Evolutionary conservation across 2,329 filamentous ascomycete species (phyloP), one percentile per base, ranked within the genome.

Genomic region (Fusarium nisikadoi): DNA sequence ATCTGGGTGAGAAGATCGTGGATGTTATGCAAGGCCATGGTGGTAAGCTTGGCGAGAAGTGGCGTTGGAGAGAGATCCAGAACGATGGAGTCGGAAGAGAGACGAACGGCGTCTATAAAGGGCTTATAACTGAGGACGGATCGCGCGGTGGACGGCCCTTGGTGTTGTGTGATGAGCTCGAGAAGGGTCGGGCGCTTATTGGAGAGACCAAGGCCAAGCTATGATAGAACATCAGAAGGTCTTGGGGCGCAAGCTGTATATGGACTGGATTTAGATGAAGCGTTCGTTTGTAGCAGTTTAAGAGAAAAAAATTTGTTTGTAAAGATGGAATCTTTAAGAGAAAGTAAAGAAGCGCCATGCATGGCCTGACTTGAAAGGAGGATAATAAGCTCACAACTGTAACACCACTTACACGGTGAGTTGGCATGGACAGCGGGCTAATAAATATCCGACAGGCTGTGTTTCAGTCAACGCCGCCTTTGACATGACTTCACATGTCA

Each of bases 51-150:
- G 82, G 82, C 41, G 78, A 81, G 4, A 89, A 89, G 76, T 90
- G 88, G 88, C 85, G 86, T 35, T 93, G 91, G 85, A 94, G 90
- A 85, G 84, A 84, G 59, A 87, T 88, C 75, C 79, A 83, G 70
- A 76, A 79, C 19, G 83, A 82, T 62, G 73, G 75, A 14, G 79
- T 72, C 11, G 80, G 80, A 47, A 72, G 77, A 66, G 72, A 79
- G 59, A 79, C 80, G 66, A 64, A 83, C 65, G 79, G 83, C 35
- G 79, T 78, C 39, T 83, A 83, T 49, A 76, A 73, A 33, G 79
- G 80, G 4, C 76, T 88, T 20, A 79, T 83, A 33, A 89, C 86
- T 1, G 83, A 87, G 67, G 88, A 90, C 65, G 87, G 87, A 6
- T 88, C 84, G 55, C 80, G 88, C 45, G 86, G 86, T 5, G 86